Conservation (phyloP, 208 protist species). For the Leishmania gerbilli region DNA sequence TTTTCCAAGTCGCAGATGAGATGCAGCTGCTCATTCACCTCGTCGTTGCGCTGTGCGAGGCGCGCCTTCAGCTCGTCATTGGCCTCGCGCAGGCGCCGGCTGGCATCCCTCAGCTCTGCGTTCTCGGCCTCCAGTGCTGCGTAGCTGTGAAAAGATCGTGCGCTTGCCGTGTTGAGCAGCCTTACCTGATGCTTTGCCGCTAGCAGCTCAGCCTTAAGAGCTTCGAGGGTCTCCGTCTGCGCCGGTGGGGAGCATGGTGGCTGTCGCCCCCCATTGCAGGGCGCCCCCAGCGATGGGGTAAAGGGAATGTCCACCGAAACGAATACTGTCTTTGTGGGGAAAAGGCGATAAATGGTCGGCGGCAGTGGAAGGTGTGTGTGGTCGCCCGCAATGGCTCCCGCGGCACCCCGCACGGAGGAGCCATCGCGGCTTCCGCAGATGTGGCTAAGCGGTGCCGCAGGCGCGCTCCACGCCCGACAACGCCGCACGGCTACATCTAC, state of each 20-base stretch:
- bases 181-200: conserved; percentile 64
- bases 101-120: conserved; percentile 31
- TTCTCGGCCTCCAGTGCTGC: conserved; percentile 56
- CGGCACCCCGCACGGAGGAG: not conserved
- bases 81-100: conserved; percentile 31
- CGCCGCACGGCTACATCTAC: conserved; percentile 37
- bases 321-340: conserved; percentile 24
- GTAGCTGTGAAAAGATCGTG: conserved; percentile 45
- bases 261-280: conserved; percentile 4
- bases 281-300: not conserved
- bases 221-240: not conserved
- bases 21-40: conserved; percentile 49
- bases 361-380: conserved; percentile 8
- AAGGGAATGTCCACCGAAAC: conserved; percentile 3
- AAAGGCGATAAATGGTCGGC: conserved; percentile 14
- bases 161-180: conserved; percentile 56
- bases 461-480: conserved; percentile 36
- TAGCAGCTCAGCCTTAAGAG: conserved; percentile 31
- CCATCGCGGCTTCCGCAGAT: conserved; percentile 3
- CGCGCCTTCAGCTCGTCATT: conserved; percentile 40
- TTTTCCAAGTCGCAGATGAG: conserved; percentile 51
- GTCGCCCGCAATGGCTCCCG: not conserved
- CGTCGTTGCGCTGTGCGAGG: conserved; percentile 30
- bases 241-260: not conserved
- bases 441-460: conserved; percentile 33